Conservation (phyloP, 1,139 yeast genomes). For the Yamadazyma diddensiae region DNA sequence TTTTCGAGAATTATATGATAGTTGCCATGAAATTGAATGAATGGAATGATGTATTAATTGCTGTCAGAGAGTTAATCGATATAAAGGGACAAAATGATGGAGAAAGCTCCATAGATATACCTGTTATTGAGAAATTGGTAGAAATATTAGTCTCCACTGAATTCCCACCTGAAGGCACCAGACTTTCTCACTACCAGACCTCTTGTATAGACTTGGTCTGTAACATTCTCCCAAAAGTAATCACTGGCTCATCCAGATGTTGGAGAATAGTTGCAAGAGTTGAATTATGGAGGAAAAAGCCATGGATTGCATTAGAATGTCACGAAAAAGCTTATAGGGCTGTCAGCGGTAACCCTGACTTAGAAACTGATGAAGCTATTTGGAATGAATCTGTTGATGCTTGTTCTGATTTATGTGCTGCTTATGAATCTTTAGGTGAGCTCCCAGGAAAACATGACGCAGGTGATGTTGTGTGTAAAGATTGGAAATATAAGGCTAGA, state of each 20-base stretch:
- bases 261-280: slow-evolving; percentile 87
- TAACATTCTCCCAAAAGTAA: slow-evolving; percentile 60
- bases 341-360: slow-evolving; percentile 58
- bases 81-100: slow-evolving; percentile 53
- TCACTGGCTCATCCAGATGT: slow-evolving; percentile 67
- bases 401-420: slow-evolving; percentile 77
- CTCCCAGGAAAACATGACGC: slow-evolving; percentile 82
- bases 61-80: slow-evolving; percentile 56
- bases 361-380: slow-evolving; percentile 55
- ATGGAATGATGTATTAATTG: slow-evolving; percentile 85
- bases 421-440: slow-evolving; percentile 85
- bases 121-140: slow-evolving; percentile 71
- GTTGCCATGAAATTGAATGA: slow-evolving; percentile 79
- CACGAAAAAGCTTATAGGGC: slow-evolving; percentile 88
- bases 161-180: slow-evolving; percentile 41
- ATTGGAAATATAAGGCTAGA: slow-evolving; percentile 86
- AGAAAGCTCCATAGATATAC: slow-evolving; percentile 70
- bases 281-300: slow-evolving; percentile 80
- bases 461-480: slow-evolving; percentile 81
- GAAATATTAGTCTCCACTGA: slow-evolving; percentile 58
- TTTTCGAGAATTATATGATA: slow-evolving; percentile 82
- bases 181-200: slow-evolving; percentile 57
- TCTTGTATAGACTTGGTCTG: slow-evolving; percentile 71
- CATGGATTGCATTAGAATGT: slow-evolving; percentile 85
- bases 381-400: slow-evolving; percentile 85